Evolutionary conservation across 1,284 basidiomycete genomes (phyloP).

Genomic region (Boletus sp.): DNA sequence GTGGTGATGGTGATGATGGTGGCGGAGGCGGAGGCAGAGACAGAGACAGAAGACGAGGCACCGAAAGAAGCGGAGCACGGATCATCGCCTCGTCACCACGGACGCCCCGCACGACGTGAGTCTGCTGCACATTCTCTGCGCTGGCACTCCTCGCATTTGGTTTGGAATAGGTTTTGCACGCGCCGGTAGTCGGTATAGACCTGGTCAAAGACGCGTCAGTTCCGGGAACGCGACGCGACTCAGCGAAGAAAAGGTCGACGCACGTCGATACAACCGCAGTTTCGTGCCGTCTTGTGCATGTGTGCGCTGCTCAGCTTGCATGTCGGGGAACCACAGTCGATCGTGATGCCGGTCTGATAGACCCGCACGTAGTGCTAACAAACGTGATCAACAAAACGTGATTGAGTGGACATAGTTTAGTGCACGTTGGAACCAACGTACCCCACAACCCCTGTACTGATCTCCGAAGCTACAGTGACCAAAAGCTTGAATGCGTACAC

Average conservation of each 20-base stretch:
- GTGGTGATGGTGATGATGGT: background rate
- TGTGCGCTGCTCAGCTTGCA: constrained; percentile 45
- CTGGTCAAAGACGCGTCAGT: constrained; percentile 25
- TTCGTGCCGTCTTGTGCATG: constrained; percentile 41
- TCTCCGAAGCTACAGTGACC: constrained; percentile 48
- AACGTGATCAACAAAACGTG: background rate
- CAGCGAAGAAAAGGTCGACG: constrained; percentile 11
- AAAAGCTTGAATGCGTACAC: constrained; percentile 3
- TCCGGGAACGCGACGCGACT: background rate
- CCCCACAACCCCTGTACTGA: constrained; percentile 60
- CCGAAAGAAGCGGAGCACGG: background rate
- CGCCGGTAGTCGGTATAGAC: constrained; percentile 38
- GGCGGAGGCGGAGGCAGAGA: constrained; percentile 8
- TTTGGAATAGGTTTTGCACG: constrained; percentile 48
- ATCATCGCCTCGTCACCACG: constrained; percentile 14
- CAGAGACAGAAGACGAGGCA: background rate
- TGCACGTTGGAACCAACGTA: constrained; percentile 27
- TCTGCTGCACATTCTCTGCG: constrained; percentile 27
- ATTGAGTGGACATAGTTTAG: constrained; percentile 7
- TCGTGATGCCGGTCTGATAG: constrained; percentile 44
- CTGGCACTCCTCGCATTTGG: constrained; percentile 46
- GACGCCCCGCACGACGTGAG: constrained; percentile 19
- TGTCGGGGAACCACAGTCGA: constrained; percentile 39
- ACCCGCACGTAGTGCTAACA: constrained; percentile 53
- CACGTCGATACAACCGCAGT: constrained; percentile 34